Evolutionary conservation across 306 rosid genomes (phyloP).

Genomic region (Fagus crenata): DNA sequence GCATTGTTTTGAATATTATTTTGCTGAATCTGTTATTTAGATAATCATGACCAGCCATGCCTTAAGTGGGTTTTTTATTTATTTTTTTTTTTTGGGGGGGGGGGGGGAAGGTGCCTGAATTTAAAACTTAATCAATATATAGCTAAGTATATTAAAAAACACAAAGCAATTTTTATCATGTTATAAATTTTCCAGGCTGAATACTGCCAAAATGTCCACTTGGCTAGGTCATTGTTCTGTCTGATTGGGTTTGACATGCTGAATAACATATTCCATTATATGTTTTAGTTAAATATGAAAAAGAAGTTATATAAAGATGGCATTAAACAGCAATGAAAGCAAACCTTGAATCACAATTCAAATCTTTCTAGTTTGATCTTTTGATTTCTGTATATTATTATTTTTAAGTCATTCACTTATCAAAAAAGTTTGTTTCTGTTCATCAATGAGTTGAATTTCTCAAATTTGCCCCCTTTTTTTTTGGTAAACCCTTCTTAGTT

Average conservation of each 20-base stretch:
- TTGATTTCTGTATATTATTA: not conserved
- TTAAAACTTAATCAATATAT: not conserved
- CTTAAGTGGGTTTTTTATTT: too few relatives aligned
- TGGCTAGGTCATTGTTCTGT: not conserved
- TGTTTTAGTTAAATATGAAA: not conserved
- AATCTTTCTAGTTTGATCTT: not conserved
- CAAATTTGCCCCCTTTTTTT: not conserved
- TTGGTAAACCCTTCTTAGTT: not conserved
- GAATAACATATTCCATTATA: not conserved
- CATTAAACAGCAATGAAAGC: not conserved
- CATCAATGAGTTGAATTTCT: not conserved
- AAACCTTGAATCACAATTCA: not conserved
- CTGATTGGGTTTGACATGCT: not conserved
- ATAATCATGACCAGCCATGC: not conserved
- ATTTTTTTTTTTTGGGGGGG: too few relatives aligned
- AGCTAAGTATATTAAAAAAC: not conserved
- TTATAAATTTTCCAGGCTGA: not conserved
- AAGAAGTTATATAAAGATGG: not conserved
- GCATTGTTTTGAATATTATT: slow-evolving; percentile 29
- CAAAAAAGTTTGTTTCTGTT: not conserved
- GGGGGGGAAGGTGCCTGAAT: not conserved
- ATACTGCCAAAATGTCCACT: not conserved
- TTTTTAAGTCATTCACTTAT: not conserved
- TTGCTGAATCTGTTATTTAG: not conserved
- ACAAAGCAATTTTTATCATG: not conserved